These are phyloP conservation scores for Penicilliopsis zonata DNA, from an alignment of 495 filamentous ascomycete genomes.

Conservation along the genomic window DNA sequence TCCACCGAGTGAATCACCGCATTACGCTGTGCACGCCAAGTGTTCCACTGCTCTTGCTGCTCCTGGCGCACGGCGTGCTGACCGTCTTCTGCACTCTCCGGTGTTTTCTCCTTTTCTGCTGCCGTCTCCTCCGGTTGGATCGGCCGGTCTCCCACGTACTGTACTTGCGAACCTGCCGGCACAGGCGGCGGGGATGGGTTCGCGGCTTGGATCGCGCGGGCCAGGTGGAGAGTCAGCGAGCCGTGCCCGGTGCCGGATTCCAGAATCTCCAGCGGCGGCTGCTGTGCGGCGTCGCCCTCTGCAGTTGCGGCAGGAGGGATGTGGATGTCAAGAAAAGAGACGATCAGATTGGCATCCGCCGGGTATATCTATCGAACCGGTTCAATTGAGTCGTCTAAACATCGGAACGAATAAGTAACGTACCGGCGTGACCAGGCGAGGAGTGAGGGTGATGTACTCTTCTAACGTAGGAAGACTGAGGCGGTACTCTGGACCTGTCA, in stretches of 20 bases:
- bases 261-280: conserved; percentile 48
- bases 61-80: conserved; percentile 3
- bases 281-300: conserved; percentile 3
- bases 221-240: conserved; percentile 58
- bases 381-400: background rate
- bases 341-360: conserved; percentile 58
- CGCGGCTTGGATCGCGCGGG: conserved; percentile 63
- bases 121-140: conserved; percentile 13
- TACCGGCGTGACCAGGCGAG: conserved; percentile 62
- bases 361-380: conserved; percentile 51
- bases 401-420: conserved; percentile 9
- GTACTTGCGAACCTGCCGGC: conserved; percentile 23
- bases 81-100: background rate
- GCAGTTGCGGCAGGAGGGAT: conserved; percentile 25
- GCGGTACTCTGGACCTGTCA: conserved; percentile 33
- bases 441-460: conserved; percentile 54
- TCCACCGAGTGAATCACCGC: conserved; percentile 67
- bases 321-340: conserved; percentile 63
- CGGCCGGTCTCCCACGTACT: conserved; percentile 18
- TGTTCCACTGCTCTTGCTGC: conserved; percentile 22
- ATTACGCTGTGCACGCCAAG: conserved; percentile 39
- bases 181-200: conserved; percentile 37
- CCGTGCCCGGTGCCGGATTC: conserved; percentile 77
- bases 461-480: conserved; percentile 53
- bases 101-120: conserved; percentile 1